Evolutionary conservation across 1,139 yeast genomes (phyloP).

Genomic region (Suhomyces atakaporum): DNA sequence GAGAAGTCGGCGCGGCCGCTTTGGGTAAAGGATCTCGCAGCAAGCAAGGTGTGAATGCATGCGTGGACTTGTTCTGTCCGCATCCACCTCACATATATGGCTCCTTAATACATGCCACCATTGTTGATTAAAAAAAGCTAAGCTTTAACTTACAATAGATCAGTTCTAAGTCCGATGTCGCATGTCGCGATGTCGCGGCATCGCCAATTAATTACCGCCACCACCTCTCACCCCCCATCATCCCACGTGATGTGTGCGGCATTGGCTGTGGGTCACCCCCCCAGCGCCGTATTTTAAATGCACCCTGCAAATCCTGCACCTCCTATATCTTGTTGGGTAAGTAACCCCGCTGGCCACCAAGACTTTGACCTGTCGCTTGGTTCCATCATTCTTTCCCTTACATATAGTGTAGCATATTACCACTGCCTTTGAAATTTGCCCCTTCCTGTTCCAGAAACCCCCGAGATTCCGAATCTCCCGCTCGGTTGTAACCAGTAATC

Average conservation of each 20-base stretch:
- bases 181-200: too few species aligned
- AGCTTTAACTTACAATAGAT: too few species aligned
- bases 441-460: not conserved
- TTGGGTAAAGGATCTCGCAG: conserved; percentile 1
- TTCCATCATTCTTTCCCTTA: too few species aligned
- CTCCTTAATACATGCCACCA: too few species aligned
- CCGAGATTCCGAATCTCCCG: too few species aligned
- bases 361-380: too few species aligned
- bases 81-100: not conserved
- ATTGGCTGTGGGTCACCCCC: conserved; percentile 6
- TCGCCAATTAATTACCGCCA: not conserved
- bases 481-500: too few species aligned
- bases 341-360: conserved; percentile 1
- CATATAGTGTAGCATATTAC: too few species aligned
- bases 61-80: not conserved
- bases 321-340: conserved; percentile 6
- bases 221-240: not conserved
- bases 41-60: not conserved
- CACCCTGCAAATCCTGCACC: not conserved
- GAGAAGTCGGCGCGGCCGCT: not conserved
- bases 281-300: too few species aligned
- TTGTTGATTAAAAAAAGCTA: too few species aligned
- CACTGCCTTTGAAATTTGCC: not conserved
- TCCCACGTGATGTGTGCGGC: conserved; percentile 5
- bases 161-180: too few species aligned